Evolutionary conservation across 2,329 filamentous ascomycete genomes (phyloP).

Genomic region (Aspergillus fischeri): DNA sequence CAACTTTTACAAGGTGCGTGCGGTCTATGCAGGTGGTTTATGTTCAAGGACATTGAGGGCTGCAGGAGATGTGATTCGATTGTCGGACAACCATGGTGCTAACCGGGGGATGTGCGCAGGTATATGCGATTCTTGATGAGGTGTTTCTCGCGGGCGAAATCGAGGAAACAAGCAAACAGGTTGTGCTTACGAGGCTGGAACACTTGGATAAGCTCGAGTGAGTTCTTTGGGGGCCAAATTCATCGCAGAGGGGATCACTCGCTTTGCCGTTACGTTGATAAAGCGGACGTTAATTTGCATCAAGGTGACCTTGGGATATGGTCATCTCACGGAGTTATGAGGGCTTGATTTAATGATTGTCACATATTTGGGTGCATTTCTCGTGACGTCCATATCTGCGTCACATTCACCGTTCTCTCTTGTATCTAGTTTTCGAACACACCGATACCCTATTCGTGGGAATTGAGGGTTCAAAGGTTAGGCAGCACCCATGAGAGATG

Average conservation of each 20-base stretch:
- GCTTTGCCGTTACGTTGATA: background rate
- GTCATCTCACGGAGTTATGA: constrained; percentile 17
- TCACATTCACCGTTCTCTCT: background rate
- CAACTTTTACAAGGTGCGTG: constrained; percentile 64
- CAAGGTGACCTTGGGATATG: constrained; percentile 13
- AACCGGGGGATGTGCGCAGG: constrained; percentile 44
- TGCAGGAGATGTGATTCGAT: background rate
- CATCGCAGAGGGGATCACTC: background rate
- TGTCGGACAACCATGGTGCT: background rate
- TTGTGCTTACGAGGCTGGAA: constrained; percentile 87
- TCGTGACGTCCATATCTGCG: constrained; percentile 3
- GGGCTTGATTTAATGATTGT: constrained; percentile 8
- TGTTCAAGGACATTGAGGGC: background rate
- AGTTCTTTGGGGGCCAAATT: constrained; percentile 13
- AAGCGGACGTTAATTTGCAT: constrained; percentile 11
- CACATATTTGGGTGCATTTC: constrained; percentile 3
- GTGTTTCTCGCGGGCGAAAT: constrained; percentile 97
- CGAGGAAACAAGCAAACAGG: constrained; percentile 97
- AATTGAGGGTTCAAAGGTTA: background rate
- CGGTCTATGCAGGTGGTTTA: background rate
- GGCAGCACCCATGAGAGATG: background rate
- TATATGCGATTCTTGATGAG: constrained; percentile 97
- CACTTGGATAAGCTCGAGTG: constrained; percentile 95
- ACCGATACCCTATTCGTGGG: constrained; percentile 3
- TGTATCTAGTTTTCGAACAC: constrained; percentile 1